Base-by-base conservation (phyloP, 768 basidiomycete species). In the Scleroderma bovista region DNA sequence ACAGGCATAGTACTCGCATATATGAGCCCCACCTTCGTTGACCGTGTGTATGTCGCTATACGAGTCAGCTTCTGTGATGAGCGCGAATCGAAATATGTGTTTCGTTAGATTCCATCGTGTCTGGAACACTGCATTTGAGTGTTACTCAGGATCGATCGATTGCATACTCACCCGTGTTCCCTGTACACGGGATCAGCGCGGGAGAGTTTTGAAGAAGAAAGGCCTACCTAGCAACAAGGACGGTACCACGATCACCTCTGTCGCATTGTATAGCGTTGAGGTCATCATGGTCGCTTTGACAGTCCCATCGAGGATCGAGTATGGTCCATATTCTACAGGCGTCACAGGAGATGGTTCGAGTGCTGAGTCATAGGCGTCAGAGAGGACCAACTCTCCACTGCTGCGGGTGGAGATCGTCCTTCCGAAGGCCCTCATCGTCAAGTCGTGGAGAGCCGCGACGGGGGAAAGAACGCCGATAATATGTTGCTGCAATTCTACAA, bases 281-380 rank as follows among this genome's bases (percentile, higher is more conserved):
- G 45, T 50, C 43, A 59, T 65, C 40, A 61, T 72, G 72, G 47
- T 67, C 60, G 51, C 72, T 62, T 32, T 58, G 47, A 50, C 60
- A 58, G 52, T 66, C 56, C 48, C 69, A 66, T 48, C 51, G 12
- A 60, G 48, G 22, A 59, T 33, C 22, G 58, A 56, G 37, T 54
- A 60, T 31, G 58, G 58, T 16, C 52, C 58, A 46, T 51, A 37
- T 26, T 31, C 46, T 11, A 33, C 29, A 16, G 59, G 80, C 10
- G 84, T 79, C 20, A 83, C 66, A 0, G 84, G 83, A 2, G 86
- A 84, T 22, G 84, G 85, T 50, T 85, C 80, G 13, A 86, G 66
- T 4, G 72, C 75, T 8, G 70, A 71, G 13, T 63, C 64, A 53
- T 67, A 79, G 3, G 77, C 75, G 53, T 81, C 73, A 17, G 62